phyloP scores from a whole-genome alignment of 179 eudicot genomes.

The Nepenthes alata region DNA sequence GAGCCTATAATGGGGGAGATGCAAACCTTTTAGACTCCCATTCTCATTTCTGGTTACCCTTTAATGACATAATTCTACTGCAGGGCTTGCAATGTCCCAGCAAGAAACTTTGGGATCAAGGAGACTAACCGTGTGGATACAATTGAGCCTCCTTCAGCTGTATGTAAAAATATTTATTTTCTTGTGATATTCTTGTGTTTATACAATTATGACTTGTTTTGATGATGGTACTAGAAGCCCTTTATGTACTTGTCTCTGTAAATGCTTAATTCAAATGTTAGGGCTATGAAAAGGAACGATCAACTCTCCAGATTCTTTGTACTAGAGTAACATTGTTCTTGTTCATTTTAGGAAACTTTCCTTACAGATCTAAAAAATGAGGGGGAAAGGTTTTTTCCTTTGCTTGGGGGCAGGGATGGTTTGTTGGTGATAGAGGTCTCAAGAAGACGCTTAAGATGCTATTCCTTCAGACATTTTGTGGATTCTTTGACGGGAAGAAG shows the following conservation, averaged over 20 bases:
- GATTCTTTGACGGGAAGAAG: too few relatives aligned
- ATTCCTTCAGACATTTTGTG: too few relatives aligned
- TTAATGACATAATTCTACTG: slow-evolving; percentile 11
- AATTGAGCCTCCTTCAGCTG: slow-evolving; percentile 17
- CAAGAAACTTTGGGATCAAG: slow-evolving; percentile 10
- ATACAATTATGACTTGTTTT: neutral
- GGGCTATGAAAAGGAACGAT: neutral
- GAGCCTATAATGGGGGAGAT: too few relatives aligned
- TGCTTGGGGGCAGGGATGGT: neutral
- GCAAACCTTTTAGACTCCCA: too few relatives aligned
- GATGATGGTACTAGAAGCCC: neutral
- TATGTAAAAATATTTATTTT: slow-evolving; percentile 14
- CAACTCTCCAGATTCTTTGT: too few relatives aligned
- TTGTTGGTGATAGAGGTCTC: too few relatives aligned
- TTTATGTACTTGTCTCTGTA: neutral
- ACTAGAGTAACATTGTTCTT: too few relatives aligned
- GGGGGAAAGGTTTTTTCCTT: too few relatives aligned
- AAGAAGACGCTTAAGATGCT: too few relatives aligned
- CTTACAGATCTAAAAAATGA: too few relatives aligned
- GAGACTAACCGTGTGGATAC: slow-evolving; percentile 10
- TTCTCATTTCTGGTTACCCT: neutral
- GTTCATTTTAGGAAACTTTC: too few relatives aligned
- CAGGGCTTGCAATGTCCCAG: slow-evolving; percentile 27
- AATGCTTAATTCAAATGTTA: neutral
- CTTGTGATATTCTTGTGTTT: neutral